A percentile compares a stretch with the other conserved stretches of the same genome.
phyloP scores from a whole-genome alignment of 2,329 filamentous ascomycete genomes.

The Tolypocladium nubicola region DNA sequence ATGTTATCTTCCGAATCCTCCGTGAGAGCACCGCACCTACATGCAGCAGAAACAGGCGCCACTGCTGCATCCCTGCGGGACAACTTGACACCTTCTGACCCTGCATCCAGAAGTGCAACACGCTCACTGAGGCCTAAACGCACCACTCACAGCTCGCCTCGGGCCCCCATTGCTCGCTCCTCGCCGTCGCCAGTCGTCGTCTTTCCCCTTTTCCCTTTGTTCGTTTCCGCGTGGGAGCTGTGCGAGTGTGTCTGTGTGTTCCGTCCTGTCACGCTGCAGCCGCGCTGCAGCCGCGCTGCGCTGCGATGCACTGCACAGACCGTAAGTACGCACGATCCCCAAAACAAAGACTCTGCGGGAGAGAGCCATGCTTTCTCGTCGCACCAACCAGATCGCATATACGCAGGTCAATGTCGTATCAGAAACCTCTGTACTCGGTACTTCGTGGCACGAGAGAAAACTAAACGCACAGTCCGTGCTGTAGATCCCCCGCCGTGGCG shows the following conservation, averaged over 20 bases:
- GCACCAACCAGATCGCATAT: background rate
- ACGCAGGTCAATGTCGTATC: background rate
- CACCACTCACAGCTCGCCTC: background rate
- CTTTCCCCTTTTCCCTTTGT: background rate
- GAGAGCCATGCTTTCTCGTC: background rate
- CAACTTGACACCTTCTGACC: background rate
- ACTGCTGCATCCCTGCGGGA: background rate
- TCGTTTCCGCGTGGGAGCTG: background rate
- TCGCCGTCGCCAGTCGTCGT: background rate
- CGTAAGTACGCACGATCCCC: background rate
- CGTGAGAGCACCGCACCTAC: background rate
- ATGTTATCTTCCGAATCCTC: background rate
- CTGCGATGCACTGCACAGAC: background rate
- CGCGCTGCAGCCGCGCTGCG: background rate
- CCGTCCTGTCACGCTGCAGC: background rate
- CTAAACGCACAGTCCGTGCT: background rate
- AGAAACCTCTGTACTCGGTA: background rate
- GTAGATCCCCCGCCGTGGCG: slow-evolving; percentile 1
- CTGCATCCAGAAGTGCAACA: background rate
- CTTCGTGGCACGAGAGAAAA: background rate
- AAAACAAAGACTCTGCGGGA: background rate
- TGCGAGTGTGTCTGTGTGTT: background rate
- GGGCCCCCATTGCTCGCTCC: background rate
- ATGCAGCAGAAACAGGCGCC: background rate
- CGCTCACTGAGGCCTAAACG: background rate